Base-by-base conservation (phyloP, 805 yeast genomes). In the Peterozyma xylosa region DNA sequence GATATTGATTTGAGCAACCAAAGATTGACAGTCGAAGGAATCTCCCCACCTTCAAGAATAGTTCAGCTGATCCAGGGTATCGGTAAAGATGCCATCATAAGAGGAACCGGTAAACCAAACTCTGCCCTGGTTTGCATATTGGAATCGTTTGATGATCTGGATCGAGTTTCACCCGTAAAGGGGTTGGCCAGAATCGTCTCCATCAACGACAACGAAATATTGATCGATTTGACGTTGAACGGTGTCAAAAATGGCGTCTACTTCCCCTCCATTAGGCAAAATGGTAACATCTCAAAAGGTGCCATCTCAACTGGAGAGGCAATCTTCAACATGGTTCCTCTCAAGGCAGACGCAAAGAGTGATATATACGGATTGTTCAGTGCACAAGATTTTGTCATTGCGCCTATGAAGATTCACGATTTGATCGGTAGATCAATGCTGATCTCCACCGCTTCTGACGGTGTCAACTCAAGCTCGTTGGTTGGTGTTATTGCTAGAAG, bases 401-500 rank as follows among this genome's bases (percentile, higher is more conserved):
- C 67, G 38, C 65, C 71, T 15, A 50, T 84, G 43, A 62, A 67
- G 16, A 71, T 86, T 14, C 56, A 64, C 40, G 82, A 82, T 36
- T 61, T 86, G 38, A 83, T 87, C 49, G 96, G 96, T 16, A 70
- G 95, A 52, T 74, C 82, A 13, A 59, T 79, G 30, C 71, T 76
- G 6, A 70, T 79, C 44, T 72, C 79, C 5, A 54, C 53, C 9
- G 51, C 61, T 21, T 53, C 63, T 29, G 71, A 65, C 34, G 58
- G 66, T 36, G 68, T 73, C 14, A 58, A 70, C 13, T 45, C 63
- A 5, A 70, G 70, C 37, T 68, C 76, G 2, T 63, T 86, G 9
- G 82, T 81, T 41, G 98, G 99, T 30, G 96, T 91, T 18, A 78
- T 93, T 57, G 98, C 98, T 1, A 75, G 98, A 56, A 84, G 95